Conservation (phyloP, 2,329 filamentous ascomycete genomes). For the Pseudogymnoascus sp. region DNA sequence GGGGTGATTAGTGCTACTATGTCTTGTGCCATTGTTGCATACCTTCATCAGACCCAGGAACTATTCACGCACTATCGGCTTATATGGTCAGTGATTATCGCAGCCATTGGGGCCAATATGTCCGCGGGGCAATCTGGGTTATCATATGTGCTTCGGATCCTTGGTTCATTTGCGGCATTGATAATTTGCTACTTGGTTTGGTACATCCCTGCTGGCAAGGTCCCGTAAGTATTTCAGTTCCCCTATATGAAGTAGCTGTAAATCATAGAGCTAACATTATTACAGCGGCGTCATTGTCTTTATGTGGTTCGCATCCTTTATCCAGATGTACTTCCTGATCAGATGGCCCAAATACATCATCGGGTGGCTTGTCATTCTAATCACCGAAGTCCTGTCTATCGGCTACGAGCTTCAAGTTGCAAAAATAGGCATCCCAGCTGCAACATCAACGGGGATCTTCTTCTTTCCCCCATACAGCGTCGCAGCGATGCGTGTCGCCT, state of each 20-base stretch:
- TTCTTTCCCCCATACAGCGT: slow-evolving; percentile 62
- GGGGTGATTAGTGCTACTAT: slow-evolving; percentile 4
- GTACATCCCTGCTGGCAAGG: slow-evolving; percentile 5
- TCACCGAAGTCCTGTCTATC: slow-evolving; percentile 51
- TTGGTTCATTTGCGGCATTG: slow-evolving; percentile 5
- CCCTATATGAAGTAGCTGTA: background rate
- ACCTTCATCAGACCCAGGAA: slow-evolving; percentile 8
- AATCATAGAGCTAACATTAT: background rate
- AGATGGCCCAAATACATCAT: slow-evolving; percentile 7
- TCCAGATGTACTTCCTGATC: slow-evolving; percentile 7
- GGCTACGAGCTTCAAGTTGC: slow-evolving; percentile 64
- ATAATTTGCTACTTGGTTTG: slow-evolving; percentile 5
- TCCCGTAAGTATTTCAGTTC: background rate
- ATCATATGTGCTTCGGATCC: slow-evolving; percentile 8
- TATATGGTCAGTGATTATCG: slow-evolving; percentile 7
- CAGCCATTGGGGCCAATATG: slow-evolving; percentile 10
- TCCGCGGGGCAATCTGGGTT: slow-evolving; percentile 5
- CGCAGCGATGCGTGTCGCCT: slow-evolving; percentile 58
- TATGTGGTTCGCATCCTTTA: slow-evolving; percentile 8
- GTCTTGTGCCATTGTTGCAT: slow-evolving; percentile 9
- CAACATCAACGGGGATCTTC: slow-evolving; percentile 52
- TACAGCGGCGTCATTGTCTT: slow-evolving; percentile 7
- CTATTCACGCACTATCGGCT: slow-evolving; percentile 7
- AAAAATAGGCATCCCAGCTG: slow-evolving; percentile 47
- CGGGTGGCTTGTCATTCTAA: slow-evolving; percentile 7